Evolutionary conservation across 2,329 filamentous ascomycete species (phyloP).

Genomic region (Zymoseptoria ardabiliae): DNA sequence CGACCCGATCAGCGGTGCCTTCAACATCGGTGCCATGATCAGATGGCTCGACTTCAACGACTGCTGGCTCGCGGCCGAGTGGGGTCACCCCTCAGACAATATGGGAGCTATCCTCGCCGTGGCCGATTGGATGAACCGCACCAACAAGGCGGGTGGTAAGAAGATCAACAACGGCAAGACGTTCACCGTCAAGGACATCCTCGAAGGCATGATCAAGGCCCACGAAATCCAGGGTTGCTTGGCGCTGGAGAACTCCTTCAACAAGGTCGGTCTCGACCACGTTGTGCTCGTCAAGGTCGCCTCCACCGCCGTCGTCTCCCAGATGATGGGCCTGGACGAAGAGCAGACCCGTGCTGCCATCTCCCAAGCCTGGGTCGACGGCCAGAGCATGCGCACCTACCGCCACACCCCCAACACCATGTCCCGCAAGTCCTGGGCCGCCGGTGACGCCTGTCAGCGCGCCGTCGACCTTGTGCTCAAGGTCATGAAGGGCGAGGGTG

Average conservation of each 20-base stretch:
- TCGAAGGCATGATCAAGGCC: constrained; percentile 93
- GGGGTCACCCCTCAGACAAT: constrained; percentile 98
- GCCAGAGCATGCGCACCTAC: constrained; percentile 93
- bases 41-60: constrained; percentile 99
- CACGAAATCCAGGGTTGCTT: constrained; percentile 98
- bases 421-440: constrained; percentile 98
- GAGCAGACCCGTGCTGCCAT: constrained; percentile 90
- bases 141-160: constrained; percentile 72
- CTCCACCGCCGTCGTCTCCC: constrained; percentile 85
- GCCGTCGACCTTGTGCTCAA: constrained; percentile 96
- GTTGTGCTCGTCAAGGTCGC: constrained; percentile 98
- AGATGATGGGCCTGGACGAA: constrained; percentile 86
- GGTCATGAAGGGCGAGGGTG: constrained; percentile 89
- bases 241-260: constrained; percentile 95
- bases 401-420: constrained; percentile 98
- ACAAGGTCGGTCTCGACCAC: constrained; percentile 97
- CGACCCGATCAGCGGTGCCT: constrained; percentile 89
- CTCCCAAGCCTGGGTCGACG: constrained; percentile 95
- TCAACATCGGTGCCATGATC: constrained; percentile 99
- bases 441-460: constrained; percentile 95
- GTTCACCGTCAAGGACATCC: constrained; percentile 80
- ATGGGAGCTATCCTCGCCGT: constrained; percentile 92
- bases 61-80: constrained; percentile 98
- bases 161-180: constrained; percentile 65
- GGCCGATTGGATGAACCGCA: constrained; percentile 94